phyloP scores from a whole-genome alignment of 768 basidiomycete species.

The Tephrocybe sp. region DNA sequence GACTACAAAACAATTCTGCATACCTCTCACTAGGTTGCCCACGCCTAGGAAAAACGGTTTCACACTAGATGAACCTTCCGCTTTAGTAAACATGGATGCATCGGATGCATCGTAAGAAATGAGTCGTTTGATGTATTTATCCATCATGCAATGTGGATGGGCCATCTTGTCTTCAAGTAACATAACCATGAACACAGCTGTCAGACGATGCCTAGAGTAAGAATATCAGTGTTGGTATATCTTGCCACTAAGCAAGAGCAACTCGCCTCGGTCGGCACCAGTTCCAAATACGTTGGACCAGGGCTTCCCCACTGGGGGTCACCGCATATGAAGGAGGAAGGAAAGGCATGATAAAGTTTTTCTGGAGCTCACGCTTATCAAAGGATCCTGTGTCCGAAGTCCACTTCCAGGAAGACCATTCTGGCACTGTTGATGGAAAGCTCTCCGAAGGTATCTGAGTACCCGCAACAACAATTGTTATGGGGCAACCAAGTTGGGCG shows the following conservation, averaged over 20 bases:
- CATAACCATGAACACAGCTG: not conserved
- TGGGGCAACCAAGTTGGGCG: not conserved
- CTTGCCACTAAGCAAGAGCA: not conserved
- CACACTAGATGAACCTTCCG: not conserved
- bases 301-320: not conserved
- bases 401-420: not conserved
- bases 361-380: not conserved
- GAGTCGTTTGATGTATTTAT: not conserved
- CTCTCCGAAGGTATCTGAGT: not conserved
- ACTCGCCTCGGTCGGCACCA: slow-evolving; percentile 2
- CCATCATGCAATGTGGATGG: not conserved
- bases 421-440: not conserved
- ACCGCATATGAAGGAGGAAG: not conserved
- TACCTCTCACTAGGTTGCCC: not conserved
- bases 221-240: not conserved
- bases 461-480: not conserved
- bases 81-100: not conserved
- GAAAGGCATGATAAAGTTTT: not conserved
- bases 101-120: not conserved
- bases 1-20: not conserved
- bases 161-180: not conserved
- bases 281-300: not conserved
- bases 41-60: not conserved
- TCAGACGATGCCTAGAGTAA: not conserved
- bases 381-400: not conserved